phyloP scores from a whole-genome alignment of 2,329 filamentous ascomycete species.

The Xylaria sp. region DNA sequence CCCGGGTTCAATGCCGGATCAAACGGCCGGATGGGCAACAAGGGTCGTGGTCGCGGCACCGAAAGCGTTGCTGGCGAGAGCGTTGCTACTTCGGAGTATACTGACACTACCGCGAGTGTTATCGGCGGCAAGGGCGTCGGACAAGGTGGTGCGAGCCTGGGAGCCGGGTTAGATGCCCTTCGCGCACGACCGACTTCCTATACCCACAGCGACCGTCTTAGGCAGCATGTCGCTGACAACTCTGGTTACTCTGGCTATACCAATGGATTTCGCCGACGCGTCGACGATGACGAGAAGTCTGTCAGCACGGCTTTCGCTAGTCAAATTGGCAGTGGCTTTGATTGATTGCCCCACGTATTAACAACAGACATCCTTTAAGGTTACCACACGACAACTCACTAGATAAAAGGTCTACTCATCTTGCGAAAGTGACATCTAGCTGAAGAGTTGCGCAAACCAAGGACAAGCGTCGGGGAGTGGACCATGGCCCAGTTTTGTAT shows the following conservation, averaged over 20 bases:
- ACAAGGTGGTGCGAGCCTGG: constrained; percentile 88
- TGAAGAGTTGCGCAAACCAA: constrained; percentile 27
- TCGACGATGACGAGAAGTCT: constrained; percentile 95
- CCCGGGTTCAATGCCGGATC: constrained; percentile 67
- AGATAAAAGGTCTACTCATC: constrained; percentile 28
- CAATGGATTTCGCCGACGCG: constrained; percentile 75
- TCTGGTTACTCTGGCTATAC: constrained; percentile 74
- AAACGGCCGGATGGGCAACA: constrained; percentile 71
- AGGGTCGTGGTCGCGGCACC: constrained; percentile 73
- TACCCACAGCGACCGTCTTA: constrained; percentile 89
- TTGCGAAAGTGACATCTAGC: constrained; percentile 28
- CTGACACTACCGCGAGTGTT: constrained; percentile 83
- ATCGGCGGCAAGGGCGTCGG: constrained; percentile 79
- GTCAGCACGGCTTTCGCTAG: constrained; percentile 97
- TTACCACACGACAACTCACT: constrained; percentile 28
- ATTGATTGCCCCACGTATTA: constrained; percentile 43
- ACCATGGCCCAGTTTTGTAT: constrained; percentile 33
- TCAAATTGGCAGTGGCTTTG: constrained; percentile 75
- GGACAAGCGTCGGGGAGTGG: constrained; percentile 29
- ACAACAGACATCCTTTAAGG: constrained; percentile 28
- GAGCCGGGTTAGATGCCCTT: constrained; percentile 78
- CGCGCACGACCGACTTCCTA: constrained; percentile 72
- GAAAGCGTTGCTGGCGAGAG: constrained; percentile 92
- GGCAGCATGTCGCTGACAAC: constrained; percentile 87
- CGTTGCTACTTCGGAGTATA: constrained; percentile 88